These are phyloP conservation scores for Pseudozyma thailandica DNA, from an alignment of 1,284 basidiomycete genomes.

Conservation along the genomic window DNA sequence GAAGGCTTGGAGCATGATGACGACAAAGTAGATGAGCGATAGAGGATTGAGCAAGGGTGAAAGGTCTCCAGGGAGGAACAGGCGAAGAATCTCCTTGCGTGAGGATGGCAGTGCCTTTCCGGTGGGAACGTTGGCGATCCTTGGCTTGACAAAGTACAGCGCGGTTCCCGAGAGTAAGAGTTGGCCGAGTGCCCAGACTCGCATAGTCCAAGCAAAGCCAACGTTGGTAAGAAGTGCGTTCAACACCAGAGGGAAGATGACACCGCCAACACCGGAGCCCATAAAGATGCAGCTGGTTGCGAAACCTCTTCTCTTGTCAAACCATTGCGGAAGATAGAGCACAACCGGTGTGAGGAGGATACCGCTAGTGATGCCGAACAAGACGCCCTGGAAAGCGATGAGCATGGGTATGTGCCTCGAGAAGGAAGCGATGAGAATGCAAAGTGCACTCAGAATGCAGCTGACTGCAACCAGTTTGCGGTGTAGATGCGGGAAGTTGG, in stretches of 20 bases:
- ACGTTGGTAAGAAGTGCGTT: slow-evolving; percentile 32
- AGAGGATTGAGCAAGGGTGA: slow-evolving; percentile 10
- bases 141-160: slow-evolving; percentile 28
- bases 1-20: slow-evolving; percentile 42
- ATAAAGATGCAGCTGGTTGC: slow-evolving; percentile 50
- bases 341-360: slow-evolving; percentile 45
- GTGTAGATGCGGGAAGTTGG: slow-evolving; percentile 30
- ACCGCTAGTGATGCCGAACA: slow-evolving; percentile 42
- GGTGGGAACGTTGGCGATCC: not conserved
- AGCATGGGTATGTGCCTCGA: slow-evolving; percentile 25
- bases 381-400: slow-evolving; percentile 48
- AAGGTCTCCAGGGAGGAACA: slow-evolving; percentile 14
- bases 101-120: slow-evolving; percentile 7
- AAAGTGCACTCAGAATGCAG: slow-evolving; percentile 23
- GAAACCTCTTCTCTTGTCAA: slow-evolving; percentile 44
- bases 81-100: not conserved
- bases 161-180: slow-evolving; percentile 35
- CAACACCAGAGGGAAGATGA: slow-evolving; percentile 45
- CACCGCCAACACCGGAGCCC: slow-evolving; percentile 49
- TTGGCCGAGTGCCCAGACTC: slow-evolving; percentile 36
- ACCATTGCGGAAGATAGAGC: slow-evolving; percentile 55
- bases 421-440: slow-evolving; percentile 45
- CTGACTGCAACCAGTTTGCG: slow-evolving; percentile 24
- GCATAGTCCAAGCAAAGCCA: slow-evolving; percentile 54
- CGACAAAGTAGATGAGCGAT: slow-evolving; percentile 18